phyloP scores from a whole-genome alignment of 441 rosid species.

The Rhodomyrtus psidioides region DNA sequence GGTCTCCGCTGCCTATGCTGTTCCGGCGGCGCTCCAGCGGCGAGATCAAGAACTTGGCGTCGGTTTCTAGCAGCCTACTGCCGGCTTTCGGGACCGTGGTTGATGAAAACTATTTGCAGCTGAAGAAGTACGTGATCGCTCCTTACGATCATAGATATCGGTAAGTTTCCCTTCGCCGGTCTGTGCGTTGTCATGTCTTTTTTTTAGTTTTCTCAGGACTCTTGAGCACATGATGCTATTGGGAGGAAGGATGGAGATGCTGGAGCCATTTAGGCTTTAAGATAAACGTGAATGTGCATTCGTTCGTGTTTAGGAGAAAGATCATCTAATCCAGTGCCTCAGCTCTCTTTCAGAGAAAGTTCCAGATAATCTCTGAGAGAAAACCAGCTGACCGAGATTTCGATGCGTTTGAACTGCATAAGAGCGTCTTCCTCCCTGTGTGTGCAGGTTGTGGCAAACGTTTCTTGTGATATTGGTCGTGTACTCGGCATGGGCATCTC shows the following conservation, averaged over 20 bases:
- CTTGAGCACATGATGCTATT: neutral
- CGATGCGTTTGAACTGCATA: neutral
- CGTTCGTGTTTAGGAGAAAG: neutral
- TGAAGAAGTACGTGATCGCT: constrained; percentile 44
- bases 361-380: neutral
- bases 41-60: constrained; percentile 47
- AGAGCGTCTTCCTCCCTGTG: neutral
- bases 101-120: constrained; percentile 34
- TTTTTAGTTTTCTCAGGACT: neutral
- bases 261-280: no score
- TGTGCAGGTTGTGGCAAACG: constrained; percentile 72
- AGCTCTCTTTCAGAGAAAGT: neutral
- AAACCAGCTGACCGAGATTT: neutral
- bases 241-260: neutral
- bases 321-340: neutral
- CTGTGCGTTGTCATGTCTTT: neutral
- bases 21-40: constrained; percentile 47
- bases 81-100: constrained; percentile 83
- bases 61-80: constrained; percentile 76
- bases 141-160: constrained; percentile 88
- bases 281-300: no score
- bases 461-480: constrained; percentile 59
- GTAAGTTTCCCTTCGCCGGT: constrained; percentile 9
- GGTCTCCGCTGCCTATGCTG: constrained; percentile 36
- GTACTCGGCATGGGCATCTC: constrained; percentile 89